Evolutionary conservation across 371 early-diverging fungal genomes (phyloP).

Genomic region (Mucor racemosus): DNA sequence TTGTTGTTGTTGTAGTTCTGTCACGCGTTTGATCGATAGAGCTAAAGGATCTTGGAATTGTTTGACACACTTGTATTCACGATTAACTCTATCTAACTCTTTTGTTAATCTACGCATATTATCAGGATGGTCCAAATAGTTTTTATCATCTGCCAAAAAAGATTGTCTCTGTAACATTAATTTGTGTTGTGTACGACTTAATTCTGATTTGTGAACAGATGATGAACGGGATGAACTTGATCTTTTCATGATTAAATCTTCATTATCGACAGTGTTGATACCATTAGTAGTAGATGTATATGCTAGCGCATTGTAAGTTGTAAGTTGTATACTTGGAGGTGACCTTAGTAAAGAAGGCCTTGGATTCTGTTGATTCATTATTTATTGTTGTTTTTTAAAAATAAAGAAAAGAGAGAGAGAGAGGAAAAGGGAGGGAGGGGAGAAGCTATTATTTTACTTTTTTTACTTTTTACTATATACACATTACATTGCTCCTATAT

Average conservation of each 20-base stretch:
- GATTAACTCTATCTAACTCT: conserved; percentile 57
- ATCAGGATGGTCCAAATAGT: conserved; percentile 54
- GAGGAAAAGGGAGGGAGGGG: neutral
- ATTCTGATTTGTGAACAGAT: conserved; percentile 9
- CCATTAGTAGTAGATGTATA: conserved; percentile 12
- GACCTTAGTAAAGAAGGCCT: conserved; percentile 14
- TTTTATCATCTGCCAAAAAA: conserved; percentile 57
- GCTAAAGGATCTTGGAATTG: conserved; percentile 49
- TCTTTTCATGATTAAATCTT: neutral
- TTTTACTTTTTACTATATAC: neutral
- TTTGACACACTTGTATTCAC: conserved; percentile 50
- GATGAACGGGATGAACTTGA: conserved; percentile 5
- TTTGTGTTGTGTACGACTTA: conserved; percentile 60
- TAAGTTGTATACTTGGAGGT: conserved; percentile 26
- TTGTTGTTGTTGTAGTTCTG: conserved; percentile 11
- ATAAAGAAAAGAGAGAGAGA: conserved; percentile 10
- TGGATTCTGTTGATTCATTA: neutral
- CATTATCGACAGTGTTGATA: neutral
- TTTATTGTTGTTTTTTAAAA: neutral
- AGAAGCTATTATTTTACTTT: neutral
- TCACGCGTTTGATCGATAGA: conserved; percentile 43
- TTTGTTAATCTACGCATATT: conserved; percentile 57
- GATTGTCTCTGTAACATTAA: conserved; percentile 56
- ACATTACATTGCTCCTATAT: neutral
- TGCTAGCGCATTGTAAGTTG: conserved; percentile 24